Percentiles rank a stretch among this genome's conserved stretches.
These are phyloP conservation scores for Sporormia fimetaria DNA, from an alignment of 495 filamentous ascomycete species.

Conservation along the genomic window DNA sequence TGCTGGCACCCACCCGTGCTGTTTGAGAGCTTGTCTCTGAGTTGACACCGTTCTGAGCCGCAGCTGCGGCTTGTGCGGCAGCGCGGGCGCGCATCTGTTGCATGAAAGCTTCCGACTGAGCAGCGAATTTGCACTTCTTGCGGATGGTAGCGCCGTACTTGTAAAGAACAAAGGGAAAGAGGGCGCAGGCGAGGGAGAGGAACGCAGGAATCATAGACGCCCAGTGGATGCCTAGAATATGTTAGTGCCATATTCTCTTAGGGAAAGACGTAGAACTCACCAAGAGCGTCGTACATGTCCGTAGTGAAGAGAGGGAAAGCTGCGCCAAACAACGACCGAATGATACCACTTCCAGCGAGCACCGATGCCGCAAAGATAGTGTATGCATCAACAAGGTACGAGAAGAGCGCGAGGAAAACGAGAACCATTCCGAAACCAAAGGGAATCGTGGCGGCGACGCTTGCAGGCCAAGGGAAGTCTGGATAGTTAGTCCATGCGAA, in stretches of 20 bases:
- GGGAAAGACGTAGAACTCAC: slow-evolving; percentile 25
- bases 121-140: slow-evolving; percentile 61
- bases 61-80: background rate
- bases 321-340: slow-evolving; percentile 62
- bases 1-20: slow-evolving; percentile 5
- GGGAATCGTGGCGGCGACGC: slow-evolving; percentile 51
- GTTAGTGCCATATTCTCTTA: background rate
- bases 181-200: slow-evolving; percentile 60
- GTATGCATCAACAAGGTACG: slow-evolving; percentile 69
- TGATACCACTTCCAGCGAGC: slow-evolving; percentile 63
- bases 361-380: slow-evolving; percentile 74
- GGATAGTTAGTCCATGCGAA: slow-evolving; percentile 64
- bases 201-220: slow-evolving; percentile 68
- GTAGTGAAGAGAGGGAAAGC: slow-evolving; percentile 77
- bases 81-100: slow-evolving; percentile 30
- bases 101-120: slow-evolving; percentile 48
- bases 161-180: slow-evolving; percentile 73
- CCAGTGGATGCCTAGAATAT: slow-evolving; percentile 51
- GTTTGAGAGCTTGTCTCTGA: background rate
- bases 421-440: slow-evolving; percentile 68
- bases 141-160: slow-evolving; percentile 59
- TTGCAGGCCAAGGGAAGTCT: slow-evolving; percentile 56
- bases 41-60: background rate
- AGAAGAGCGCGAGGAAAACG: slow-evolving; percentile 65
- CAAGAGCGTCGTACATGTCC: slow-evolving; percentile 58